Conservation (phyloP, 1,284 basidiomycete genomes). For the Coniophora puteana region DNA sequence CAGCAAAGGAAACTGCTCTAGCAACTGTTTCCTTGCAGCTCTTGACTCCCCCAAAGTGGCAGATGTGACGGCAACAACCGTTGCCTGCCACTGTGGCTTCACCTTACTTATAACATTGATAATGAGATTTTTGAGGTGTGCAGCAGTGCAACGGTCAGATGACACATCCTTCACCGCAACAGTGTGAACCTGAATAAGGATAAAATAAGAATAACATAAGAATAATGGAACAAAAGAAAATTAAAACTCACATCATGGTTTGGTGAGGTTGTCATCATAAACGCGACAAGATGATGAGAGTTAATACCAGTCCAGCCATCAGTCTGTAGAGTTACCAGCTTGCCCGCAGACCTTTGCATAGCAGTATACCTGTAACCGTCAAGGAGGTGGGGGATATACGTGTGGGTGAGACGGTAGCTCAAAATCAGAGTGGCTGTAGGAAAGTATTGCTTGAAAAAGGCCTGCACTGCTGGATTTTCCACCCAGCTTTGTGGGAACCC, state of each 20-base stretch:
- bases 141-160: conserved; percentile 26
- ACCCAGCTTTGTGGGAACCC: conserved; percentile 1
- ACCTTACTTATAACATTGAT: conserved; percentile 17
- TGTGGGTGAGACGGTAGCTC: conserved; percentile 1
- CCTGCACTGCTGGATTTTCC: background rate
- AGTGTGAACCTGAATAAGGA: conserved; percentile 20
- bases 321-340: background rate
- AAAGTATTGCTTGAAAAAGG: conserved; percentile 1
- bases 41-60: conserved; percentile 35
- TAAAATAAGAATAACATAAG: background rate
- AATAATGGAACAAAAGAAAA: background rate
- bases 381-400: background rate
- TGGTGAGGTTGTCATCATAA: conserved; percentile 3
- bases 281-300: background rate
- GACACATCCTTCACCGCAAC: conserved; percentile 27
- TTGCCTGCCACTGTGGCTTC: conserved; percentile 20
- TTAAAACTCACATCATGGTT: background rate
- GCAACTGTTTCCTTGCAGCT: conserved; percentile 23
- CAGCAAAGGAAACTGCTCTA: conserved; percentile 18
- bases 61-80: conserved; percentile 27
- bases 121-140: conserved; percentile 23
- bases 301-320: conserved; percentile 5
- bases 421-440: background rate
- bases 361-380: background rate
- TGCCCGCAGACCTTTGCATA: background rate